Conservation (phyloP, 2,329 filamentous ascomycete genomes). For the Pseudofabraea citricarpa region DNA sequence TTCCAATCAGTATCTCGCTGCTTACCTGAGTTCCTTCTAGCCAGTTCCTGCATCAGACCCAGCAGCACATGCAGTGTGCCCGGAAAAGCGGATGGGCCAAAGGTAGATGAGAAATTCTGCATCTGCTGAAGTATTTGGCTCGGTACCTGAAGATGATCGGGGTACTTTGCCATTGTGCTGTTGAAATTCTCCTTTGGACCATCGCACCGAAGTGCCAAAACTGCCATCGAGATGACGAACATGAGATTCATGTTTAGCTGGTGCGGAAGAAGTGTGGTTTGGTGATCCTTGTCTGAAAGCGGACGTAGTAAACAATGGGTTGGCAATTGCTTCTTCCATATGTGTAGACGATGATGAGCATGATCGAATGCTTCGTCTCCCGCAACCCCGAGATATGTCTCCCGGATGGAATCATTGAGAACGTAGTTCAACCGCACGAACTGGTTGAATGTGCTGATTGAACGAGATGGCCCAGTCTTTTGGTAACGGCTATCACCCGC, state of each 20-base stretch:
- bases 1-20: neutral
- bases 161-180: neutral
- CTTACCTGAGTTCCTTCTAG: neutral
- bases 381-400: neutral
- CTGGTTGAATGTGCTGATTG: slow-evolving; percentile 1
- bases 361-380: neutral
- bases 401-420: neutral
- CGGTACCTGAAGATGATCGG: neutral
- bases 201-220: neutral
- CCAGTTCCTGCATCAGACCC: neutral
- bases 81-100: neutral
- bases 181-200: neutral
- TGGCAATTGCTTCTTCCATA: slow-evolving; percentile 2
- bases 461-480: neutral
- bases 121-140: neutral
- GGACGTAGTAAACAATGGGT: neutral
- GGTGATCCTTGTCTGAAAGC: neutral
- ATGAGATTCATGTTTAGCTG: neutral
- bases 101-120: neutral
- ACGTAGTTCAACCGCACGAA: neutral
- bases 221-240: neutral
- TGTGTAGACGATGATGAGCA: neutral
- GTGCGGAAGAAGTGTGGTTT: neutral
- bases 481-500: neutral
- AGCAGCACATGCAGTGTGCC: neutral